phyloP scores from a whole-genome alignment of 2,329 filamentous ascomycete species.

The Aureobasidium zeae region DNA sequence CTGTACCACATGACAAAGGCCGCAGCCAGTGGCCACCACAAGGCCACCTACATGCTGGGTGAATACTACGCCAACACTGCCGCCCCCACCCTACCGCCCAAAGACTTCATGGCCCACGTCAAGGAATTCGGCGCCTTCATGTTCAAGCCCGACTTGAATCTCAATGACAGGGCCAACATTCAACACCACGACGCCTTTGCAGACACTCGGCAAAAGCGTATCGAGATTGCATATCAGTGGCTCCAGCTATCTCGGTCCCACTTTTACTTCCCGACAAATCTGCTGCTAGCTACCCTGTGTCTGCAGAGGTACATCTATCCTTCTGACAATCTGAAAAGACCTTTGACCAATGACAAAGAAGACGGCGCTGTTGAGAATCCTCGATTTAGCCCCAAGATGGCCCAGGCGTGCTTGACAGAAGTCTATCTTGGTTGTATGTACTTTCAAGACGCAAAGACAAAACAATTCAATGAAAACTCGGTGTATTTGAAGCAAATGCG shows the following conservation, averaged over 20 bases:
- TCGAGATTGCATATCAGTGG: slow-evolving; percentile 24
- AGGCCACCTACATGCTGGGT: slow-evolving; percentile 32
- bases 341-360: too few species aligned
- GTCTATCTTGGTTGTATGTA: too few species aligned
- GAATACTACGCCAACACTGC: slow-evolving; percentile 29
- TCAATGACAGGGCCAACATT: slow-evolving; percentile 19
- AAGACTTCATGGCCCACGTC: background rate
- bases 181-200: slow-evolving; percentile 25
- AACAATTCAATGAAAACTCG: too few species aligned
- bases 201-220: slow-evolving; percentile 20
- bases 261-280: slow-evolving; percentile 24
- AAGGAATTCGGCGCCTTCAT: background rate
- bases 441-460: too few species aligned
- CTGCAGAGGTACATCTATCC: slow-evolving; percentile 19
- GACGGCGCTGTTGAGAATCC: slow-evolving; percentile 20
- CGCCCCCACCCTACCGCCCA: background rate
- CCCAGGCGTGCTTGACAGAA: slow-evolving; percentile 14
- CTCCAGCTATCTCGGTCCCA: slow-evolving; percentile 19
- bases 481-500: too few species aligned
- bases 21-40: slow-evolving; percentile 32
- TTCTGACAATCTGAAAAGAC: too few species aligned
- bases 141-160: background rate
- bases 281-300: slow-evolving; percentile 22
- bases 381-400: slow-evolving; percentile 19
- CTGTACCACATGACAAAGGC: slow-evolving; percentile 38